Evolutionary conservation across 768 basidiomycete genomes (phyloP).

Genomic region (Gymnopilus junonius): DNA sequence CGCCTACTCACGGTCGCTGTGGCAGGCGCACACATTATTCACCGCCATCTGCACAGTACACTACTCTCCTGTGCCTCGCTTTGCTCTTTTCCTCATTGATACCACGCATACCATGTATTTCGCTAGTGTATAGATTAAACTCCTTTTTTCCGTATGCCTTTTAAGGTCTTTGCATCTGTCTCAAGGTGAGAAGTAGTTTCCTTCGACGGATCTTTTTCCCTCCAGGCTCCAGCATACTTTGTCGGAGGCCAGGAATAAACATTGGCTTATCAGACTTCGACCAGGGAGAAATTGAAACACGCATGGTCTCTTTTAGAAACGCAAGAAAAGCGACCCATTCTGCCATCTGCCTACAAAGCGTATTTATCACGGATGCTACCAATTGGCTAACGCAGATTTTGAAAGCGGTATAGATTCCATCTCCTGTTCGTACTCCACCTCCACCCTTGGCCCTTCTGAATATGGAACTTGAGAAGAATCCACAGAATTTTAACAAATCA

Average conservation of each 20-base stretch:
- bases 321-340: too few relatives aligned
- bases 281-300: background rate
- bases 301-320: too few relatives aligned
- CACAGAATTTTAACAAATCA: background rate
- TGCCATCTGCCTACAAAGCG: too few relatives aligned
- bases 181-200: too few relatives aligned
- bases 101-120: constrained; percentile 8
- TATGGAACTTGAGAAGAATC: constrained; percentile 1
- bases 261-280: background rate
- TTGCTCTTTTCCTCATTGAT: background rate
- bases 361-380: constrained; percentile 42
- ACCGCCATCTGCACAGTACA: background rate
- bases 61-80: background rate
- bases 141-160: too few relatives aligned
- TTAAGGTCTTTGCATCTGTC: too few relatives aligned
- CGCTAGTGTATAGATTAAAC: constrained; percentile 5
- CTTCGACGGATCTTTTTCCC: background rate
- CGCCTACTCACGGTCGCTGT: background rate
- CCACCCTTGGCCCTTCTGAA: constrained; percentile 78
- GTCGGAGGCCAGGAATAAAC: background rate
- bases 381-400: constrained; percentile 54
- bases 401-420: constrained; percentile 67
- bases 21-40: background rate
- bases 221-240: too few relatives aligned
- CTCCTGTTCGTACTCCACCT: constrained; percentile 97